Base-by-base conservation (phyloP, 495 filamentous ascomycete genomes). In the Glutinoglossum americanum region DNA sequence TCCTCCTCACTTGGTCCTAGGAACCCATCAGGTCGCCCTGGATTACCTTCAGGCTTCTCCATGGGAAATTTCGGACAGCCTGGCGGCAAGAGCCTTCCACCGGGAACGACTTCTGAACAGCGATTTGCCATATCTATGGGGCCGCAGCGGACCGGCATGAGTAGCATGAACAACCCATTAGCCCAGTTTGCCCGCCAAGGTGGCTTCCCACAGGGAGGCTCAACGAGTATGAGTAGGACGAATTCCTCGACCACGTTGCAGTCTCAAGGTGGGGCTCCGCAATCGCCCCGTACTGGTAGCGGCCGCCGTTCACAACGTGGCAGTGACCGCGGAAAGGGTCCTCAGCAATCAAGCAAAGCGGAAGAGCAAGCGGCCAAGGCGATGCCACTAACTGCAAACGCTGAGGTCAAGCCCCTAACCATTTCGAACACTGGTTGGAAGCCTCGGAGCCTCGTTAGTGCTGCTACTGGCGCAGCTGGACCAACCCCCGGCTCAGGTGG, bases 351-450 rank as follows among this genome's bases (percentile, higher is more conserved):
- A 59, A 77, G 70, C 61, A 75, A 74, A 60, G 72, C 79, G 35
- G 84, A 85, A 60, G 74, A 80, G 25, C 75, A 85, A 58, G 70
- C 73, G 59, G 80, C 83, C 62, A 85, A 85, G 72, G 76, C 76
- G 39, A 95, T 97, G 85, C 90, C 93, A 59, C 80, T 95, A 32
- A 94, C 89, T 57, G 79, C 77, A 45, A 80, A 83, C 62, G 72
- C 76, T 70, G 83, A 95, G 6, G 66, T 99, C 59, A 84, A 90
- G 69, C 82, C 85, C 58, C 82, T 97, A 19, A 71, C 76, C 41
- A 67, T 80, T 11, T 81, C 87, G 0, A 61, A 75, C 8, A 77
- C 72, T 35, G 89, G 92, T 23, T 99, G 92, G 92, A 96, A 94
- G 70, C 85, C 92, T n/a, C 78, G 73, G 39, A 89, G 84, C 61